Percentiles rank a stretch among this genome's conserved stretches.
Conservation (phyloP, 164 flowering plant genomes). For the Macadamia integrifolia region DNA sequence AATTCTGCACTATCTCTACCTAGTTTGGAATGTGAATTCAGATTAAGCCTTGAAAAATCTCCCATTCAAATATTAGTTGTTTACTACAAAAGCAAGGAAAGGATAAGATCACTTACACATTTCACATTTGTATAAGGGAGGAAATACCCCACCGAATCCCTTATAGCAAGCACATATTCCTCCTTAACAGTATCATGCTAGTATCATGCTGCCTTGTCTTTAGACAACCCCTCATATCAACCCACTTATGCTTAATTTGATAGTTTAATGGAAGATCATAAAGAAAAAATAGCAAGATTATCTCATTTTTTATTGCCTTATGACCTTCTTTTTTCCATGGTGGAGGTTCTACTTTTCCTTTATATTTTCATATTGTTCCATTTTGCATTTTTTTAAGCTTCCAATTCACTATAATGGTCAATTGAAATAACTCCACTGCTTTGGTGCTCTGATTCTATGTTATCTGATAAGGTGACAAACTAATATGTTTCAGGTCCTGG, state of each 20-base stretch:
- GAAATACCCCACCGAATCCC: not conserved
- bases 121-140: not conserved
- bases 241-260: not conserved
- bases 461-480: constrained; percentile 29
- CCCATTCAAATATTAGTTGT: not conserved
- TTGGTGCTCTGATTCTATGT: not conserved
- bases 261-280: not conserved
- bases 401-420: too few relatives aligned
- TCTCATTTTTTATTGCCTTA: too few relatives aligned
- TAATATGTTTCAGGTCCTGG: constrained; percentile 78
- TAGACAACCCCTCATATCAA: constrained; percentile 16
- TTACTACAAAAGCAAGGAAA: not conserved
- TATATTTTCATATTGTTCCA: too few relatives aligned
- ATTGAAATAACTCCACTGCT: not conserved
- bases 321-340: too few relatives aligned
- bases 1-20: too few relatives aligned
- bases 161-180: not conserved
- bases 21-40: too few relatives aligned
- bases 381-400: too few relatives aligned
- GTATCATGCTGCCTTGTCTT: constrained; percentile 15
- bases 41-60: too few relatives aligned
- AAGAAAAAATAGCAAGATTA: not conserved
- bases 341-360: too few relatives aligned
- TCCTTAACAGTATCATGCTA: constrained; percentile 6
- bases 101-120: not conserved